Evolutionary conservation across 345 rosid genomes (phyloP).

Genomic region (Aurinia saxatilis): DNA sequence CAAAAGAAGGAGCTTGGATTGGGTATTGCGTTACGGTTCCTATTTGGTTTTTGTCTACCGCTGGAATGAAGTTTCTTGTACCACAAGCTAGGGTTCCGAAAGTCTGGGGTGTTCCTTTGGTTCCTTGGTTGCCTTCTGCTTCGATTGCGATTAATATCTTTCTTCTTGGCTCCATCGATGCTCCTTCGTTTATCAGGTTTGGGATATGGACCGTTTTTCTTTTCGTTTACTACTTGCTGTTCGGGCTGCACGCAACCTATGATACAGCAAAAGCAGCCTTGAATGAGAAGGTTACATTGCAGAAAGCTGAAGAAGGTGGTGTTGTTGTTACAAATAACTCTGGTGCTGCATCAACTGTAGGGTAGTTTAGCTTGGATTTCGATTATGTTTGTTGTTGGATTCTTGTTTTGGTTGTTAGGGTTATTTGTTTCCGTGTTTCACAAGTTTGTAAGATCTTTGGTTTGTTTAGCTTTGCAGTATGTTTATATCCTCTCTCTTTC

Average conservation of each 20-base stretch:
- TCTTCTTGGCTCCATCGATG: slow-evolving; percentile 69
- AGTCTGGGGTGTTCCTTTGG: slow-evolving; percentile 83
- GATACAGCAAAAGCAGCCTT: slow-evolving; percentile 44
- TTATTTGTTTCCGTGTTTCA: not conserved
- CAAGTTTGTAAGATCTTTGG: not conserved
- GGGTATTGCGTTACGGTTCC: slow-evolving; percentile 51
- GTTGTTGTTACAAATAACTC: slow-evolving; percentile 12
- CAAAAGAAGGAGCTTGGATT: slow-evolving; percentile 40
- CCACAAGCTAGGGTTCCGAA: slow-evolving; percentile 66
- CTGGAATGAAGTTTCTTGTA: slow-evolving; percentile 35
- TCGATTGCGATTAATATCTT: slow-evolving; percentile 69
- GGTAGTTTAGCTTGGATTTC: not conserved
- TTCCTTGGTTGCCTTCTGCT: slow-evolving; percentile 80
- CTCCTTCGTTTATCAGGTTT: slow-evolving; percentile 49
- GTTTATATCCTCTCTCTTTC: not conserved
- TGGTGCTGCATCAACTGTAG: not conserved
- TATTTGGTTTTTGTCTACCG: slow-evolving; percentile 51
- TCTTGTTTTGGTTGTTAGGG: not conserved
- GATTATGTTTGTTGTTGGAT: not conserved
- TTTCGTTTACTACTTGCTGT: slow-evolving; percentile 51
- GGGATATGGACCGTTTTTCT: slow-evolving; percentile 52
- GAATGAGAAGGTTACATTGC: slow-evolving; percentile 7
- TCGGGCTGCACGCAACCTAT: slow-evolving; percentile 67
- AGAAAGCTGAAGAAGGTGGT: slow-evolving; percentile 47
- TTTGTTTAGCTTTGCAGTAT: not conserved